These are phyloP conservation scores for Microdochium nivale DNA, from an alignment of 2,329 filamentous ascomycete genomes.

Conservation along the genomic window DNA sequence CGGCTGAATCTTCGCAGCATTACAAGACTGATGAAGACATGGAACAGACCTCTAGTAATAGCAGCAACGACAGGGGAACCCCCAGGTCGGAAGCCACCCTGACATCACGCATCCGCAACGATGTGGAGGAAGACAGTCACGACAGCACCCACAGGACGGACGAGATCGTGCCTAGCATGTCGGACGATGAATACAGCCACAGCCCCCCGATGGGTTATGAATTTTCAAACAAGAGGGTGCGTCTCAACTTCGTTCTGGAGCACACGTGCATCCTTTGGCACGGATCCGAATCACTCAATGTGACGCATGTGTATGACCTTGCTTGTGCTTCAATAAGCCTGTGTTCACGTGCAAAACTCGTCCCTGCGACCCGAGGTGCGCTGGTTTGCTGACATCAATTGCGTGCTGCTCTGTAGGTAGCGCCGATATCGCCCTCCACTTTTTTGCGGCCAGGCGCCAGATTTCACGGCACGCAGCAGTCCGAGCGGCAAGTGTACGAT, in stretches of 20 bases:
- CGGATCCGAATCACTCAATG: too few relatives aligned
- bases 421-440: slow-evolving; percentile 74
- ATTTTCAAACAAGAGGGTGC: slow-evolving; percentile 46
- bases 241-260: slow-evolving; percentile 9
- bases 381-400: background rate
- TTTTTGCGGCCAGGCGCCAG: slow-evolving; percentile 80
- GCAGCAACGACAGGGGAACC: background rate
- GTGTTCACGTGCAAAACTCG: background rate
- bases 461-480: slow-evolving; percentile 86
- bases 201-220: slow-evolving; percentile 39
- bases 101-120: background rate
- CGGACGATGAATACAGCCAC: slow-evolving; percentile 10
- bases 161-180: slow-evolving; percentile 9
- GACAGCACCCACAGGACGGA: slow-evolving; percentile 2
- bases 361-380: background rate
- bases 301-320: background rate
- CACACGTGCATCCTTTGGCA: background rate
- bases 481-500: slow-evolving; percentile 86
- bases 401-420: slow-evolving; percentile 32
- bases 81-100: background rate
- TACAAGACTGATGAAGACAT: background rate
- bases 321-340: background rate
- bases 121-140: background rate
- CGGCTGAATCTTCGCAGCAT: background rate
- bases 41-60: background rate